phyloP scores from a whole-genome alignment of 2,329 filamentous ascomycete species.

The Aureobasidium sp. region DNA sequence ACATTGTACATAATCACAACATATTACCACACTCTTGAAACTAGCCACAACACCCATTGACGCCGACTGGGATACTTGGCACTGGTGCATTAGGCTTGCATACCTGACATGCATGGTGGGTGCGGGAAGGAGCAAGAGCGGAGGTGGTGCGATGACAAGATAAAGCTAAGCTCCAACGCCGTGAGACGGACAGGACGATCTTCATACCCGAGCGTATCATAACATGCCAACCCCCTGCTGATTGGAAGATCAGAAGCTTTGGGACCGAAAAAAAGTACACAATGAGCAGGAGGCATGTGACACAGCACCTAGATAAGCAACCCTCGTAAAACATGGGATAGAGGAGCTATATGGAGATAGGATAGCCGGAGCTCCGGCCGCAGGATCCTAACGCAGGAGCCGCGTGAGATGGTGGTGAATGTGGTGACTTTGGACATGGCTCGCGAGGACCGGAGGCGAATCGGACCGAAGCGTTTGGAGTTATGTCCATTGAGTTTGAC shows the following conservation, averaged over 20 bases:
- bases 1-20: background rate
- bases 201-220: background rate
- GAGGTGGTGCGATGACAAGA: background rate
- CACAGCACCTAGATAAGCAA: background rate
- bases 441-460: background rate
- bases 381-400: background rate
- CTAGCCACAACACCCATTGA: no score
- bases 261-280: conserved; percentile 3
- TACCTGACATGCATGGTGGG: background rate
- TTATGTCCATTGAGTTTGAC: background rate
- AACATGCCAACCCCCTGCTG: background rate
- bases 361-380: background rate
- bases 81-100: background rate
- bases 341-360: background rate
- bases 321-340: background rate
- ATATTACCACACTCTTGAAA: background rate
- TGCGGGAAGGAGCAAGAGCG: background rate
- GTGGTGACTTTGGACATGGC: background rate
- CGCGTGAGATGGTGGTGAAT: conserved; percentile 2
- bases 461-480: conserved; percentile 8
- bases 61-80: background rate
- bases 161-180: conserved; percentile 3
- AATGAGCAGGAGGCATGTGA: background rate
- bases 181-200: background rate
- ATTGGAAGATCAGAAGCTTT: background rate